These are phyloP conservation scores for Fomitopsis schrenkii DNA, from an alignment of 1,284 basidiomycete genomes.

Conservation along the genomic window DNA sequence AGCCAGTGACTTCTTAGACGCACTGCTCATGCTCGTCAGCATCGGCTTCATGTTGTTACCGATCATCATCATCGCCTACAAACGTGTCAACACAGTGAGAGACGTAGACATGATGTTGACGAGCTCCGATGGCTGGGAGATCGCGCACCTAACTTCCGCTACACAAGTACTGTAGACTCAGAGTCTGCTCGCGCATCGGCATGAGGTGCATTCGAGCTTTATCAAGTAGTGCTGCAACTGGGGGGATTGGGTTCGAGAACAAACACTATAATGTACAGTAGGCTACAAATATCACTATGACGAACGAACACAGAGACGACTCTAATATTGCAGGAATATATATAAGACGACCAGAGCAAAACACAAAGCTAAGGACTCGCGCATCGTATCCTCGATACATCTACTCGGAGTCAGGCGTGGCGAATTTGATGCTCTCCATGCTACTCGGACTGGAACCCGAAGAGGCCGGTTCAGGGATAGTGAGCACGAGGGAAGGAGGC, in stretches of 20 bases:
- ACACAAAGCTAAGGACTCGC: no score
- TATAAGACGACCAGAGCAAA: no score
- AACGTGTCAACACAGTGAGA: constrained; percentile 45
- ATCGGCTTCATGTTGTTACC: constrained; percentile 56
- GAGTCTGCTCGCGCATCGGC: no score
- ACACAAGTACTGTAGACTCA: constrained; percentile 37
- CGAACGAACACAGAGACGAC: no score
- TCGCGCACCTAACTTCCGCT: constrained; percentile 60
- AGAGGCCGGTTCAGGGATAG: not conserved
- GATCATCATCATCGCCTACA: constrained; percentile 45
- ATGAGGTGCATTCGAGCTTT: no score
- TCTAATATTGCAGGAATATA: no score
- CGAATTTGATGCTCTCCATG: constrained; percentile 1
- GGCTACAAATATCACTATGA: no score
- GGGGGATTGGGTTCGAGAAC: no score
- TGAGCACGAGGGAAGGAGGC: not conserved
- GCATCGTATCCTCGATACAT: not conserved
- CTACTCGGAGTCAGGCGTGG: not conserved
- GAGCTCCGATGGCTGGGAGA: constrained; percentile 55
- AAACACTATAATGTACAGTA: no score
- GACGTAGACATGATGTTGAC: constrained; percentile 21
- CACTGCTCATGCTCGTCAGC: constrained; percentile 59
- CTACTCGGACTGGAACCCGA: not conserved
- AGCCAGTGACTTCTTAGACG: constrained; percentile 40
- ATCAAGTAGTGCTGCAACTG: no score